Conservation (phyloP, 2,329 filamentous ascomycete species). For the Niveomyces coronatus region DNA sequence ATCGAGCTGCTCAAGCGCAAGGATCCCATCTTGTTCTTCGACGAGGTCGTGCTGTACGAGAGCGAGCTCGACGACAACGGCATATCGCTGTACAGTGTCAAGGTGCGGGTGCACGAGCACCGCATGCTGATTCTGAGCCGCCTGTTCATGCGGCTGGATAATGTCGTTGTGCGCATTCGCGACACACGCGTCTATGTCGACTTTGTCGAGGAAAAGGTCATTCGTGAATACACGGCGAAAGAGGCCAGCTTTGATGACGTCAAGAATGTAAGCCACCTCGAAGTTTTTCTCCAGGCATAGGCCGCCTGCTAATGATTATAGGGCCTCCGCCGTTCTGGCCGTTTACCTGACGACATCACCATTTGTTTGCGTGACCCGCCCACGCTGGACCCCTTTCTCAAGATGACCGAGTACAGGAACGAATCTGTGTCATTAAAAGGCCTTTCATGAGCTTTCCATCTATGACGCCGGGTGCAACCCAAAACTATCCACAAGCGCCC, state of each 20-base stretch:
- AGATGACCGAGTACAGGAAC: constrained; percentile 55
- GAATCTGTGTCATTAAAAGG: constrained; percentile 32
- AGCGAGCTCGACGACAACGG: constrained; percentile 97
- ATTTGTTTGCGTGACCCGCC: constrained; percentile 73
- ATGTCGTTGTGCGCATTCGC: constrained; percentile 75
- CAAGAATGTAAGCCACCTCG: constrained; percentile 45
- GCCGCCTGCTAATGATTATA: constrained; percentile 15
- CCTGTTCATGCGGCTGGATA: constrained; percentile 88
- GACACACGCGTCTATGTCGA: constrained; percentile 92
- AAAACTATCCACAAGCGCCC: too few species aligned
- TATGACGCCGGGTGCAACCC: too few species aligned
- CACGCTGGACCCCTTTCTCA: constrained; percentile 57
- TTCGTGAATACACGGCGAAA: constrained; percentile 82
- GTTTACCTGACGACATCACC: constrained; percentile 60
- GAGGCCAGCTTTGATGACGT: constrained; percentile 74
- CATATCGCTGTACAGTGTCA: constrained; percentile 80
- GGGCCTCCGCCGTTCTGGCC: constrained; percentile 39
- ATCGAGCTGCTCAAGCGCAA: constrained; percentile 76
- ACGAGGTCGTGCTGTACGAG: constrained; percentile 93
- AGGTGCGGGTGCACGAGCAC: constrained; percentile 85
- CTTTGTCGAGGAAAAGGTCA: constrained; percentile 66
- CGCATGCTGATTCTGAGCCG: constrained; percentile 75
- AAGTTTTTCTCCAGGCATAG: neutral
- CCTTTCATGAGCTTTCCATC: too few species aligned
- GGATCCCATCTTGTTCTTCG: constrained; percentile 93